A percentile compares a stretch with the other conserved stretches of the same genome.
Evolutionary conservation across 2,329 filamentous ascomycete genomes (phyloP).

Genomic region (Thielaviopsis ethacetica): DNA sequence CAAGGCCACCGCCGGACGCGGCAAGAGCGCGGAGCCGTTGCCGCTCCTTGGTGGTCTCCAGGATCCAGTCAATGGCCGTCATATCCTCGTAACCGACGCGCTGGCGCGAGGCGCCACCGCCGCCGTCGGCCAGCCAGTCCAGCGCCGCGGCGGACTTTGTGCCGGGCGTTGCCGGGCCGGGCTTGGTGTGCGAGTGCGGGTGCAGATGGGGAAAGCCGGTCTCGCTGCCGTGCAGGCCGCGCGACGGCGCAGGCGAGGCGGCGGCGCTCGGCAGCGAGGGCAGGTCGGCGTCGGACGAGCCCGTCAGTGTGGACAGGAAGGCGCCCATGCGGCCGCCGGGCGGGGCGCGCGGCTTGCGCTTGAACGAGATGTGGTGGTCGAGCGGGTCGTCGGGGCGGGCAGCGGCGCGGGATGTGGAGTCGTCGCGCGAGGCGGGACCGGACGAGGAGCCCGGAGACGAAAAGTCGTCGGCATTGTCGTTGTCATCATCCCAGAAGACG

Average conservation of each 20-base stretch:
- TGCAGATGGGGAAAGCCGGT: neutral
- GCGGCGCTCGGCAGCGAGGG: neutral
- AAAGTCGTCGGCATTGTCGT: conserved; percentile 18
- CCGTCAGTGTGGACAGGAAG: conserved; percentile 32
- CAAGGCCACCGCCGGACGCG: conserved; percentile 46
- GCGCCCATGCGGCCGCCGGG: conserved; percentile 20
- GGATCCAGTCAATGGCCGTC: conserved; percentile 98
- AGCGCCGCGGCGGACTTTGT: conserved; percentile 31
- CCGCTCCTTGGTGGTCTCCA: conserved; percentile 92
- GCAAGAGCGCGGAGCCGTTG: conserved; percentile 68
- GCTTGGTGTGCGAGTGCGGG: neutral
- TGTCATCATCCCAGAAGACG: conserved; percentile 25
- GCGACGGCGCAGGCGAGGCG: neutral
- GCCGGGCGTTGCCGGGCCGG: conserved; percentile 10
- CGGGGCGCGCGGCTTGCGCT: conserved; percentile 42
- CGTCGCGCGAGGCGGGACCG: conserved; percentile 16
- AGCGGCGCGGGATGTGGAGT: conserved; percentile 27
- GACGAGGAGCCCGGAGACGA: neutral
- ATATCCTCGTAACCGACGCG: conserved; percentile 91
- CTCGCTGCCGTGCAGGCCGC: neutral
- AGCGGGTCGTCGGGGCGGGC: conserved; percentile 23
- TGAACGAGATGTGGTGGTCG: conserved; percentile 47
- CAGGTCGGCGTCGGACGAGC: conserved; percentile 15
- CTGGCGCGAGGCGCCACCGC: conserved; percentile 36
- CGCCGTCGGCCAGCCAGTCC: conserved; percentile 86